These are phyloP conservation scores for Globisporangium paddicum DNA, from an alignment of 352 stramenopile species.

Conservation along the genomic window DNA sequence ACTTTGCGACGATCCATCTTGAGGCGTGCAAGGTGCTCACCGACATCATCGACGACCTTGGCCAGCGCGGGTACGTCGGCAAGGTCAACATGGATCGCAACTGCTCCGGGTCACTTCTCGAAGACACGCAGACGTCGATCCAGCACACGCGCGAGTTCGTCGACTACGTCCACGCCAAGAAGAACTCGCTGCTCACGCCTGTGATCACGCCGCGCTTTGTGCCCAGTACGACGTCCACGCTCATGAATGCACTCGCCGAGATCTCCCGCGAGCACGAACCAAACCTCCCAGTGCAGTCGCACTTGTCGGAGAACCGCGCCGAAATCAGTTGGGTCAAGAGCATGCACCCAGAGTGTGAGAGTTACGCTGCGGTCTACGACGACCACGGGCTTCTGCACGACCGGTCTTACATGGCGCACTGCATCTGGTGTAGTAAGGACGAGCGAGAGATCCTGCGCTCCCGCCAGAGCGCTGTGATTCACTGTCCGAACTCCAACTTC, in stretches of 20 bases:
- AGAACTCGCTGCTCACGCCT: constrained; percentile 74
- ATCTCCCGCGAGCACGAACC: constrained; percentile 79
- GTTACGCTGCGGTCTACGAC: constrained; percentile 82
- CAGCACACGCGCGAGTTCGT: constrained; percentile 86
- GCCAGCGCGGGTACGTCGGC: constrained; percentile 89
- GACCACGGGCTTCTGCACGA: constrained; percentile 86
- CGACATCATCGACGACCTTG: constrained; percentile 76
- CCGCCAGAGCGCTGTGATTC: constrained; percentile 80
- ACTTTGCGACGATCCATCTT: constrained; percentile 92
- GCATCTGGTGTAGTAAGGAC: constrained; percentile 76
- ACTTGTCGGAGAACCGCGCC: constrained; percentile 87
- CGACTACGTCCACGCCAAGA: constrained; percentile 74
- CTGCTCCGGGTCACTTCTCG: constrained; percentile 65
- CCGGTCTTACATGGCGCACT: constrained; percentile 93
- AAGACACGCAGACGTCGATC: constrained; percentile 85
- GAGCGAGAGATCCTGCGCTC: constrained; percentile 73
- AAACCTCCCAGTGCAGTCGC: constrained; percentile 85
- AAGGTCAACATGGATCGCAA: constrained; percentile 98
- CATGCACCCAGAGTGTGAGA: constrained; percentile 77
- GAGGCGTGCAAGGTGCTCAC: constrained; percentile 88
- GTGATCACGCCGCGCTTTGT: constrained; percentile 94
- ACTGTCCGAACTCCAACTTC: constrained; percentile 95
- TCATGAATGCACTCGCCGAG: constrained; percentile 78
- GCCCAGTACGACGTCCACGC: constrained; percentile 74
- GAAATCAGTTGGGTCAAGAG: constrained; percentile 86